phyloP scores from a whole-genome alignment of 495 filamentous ascomycete species.

The Annulohypoxylon stygium region DNA sequence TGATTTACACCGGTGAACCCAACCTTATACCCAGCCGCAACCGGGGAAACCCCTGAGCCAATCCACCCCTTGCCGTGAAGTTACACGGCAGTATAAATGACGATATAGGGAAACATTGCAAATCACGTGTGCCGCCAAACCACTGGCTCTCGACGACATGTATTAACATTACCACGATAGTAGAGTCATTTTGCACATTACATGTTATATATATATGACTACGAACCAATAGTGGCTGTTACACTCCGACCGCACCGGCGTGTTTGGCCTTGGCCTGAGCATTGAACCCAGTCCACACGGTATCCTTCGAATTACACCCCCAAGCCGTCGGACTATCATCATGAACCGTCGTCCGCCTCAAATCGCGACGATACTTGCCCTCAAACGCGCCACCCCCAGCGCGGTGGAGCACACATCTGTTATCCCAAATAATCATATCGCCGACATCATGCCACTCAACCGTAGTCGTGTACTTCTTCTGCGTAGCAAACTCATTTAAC shows the following conservation, averaged over 20 bases:
- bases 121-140: not conserved
- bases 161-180: not conserved
- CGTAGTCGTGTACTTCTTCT: conserved; percentile 62
- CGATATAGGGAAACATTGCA: not conserved
- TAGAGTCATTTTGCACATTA: not conserved
- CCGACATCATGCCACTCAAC: conserved; percentile 63
- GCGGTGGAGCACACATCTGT: conserved; percentile 67
- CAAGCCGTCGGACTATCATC: conserved; percentile 59
- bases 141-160: no score
- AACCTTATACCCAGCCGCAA: not conserved
- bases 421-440: conserved; percentile 73
- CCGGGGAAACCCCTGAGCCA: not conserved
- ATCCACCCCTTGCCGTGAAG: not conserved
- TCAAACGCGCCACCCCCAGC: conserved; percentile 64
- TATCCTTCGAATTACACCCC: conserved; percentile 57
- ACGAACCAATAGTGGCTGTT: not conserved
- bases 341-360: conserved; percentile 69
- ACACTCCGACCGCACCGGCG: conserved; percentile 36
- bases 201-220: not conserved
- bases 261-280: conserved; percentile 35
- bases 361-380: conserved; percentile 64
- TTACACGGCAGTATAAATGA: not conserved
- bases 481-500: conserved; percentile 62
- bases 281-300: conserved; percentile 41
- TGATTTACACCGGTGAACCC: not conserved